These are phyloP conservation scores for Solanum pimpinellifolium DNA, from an alignment of 257 asterid species.

Conservation along the genomic window DNA sequence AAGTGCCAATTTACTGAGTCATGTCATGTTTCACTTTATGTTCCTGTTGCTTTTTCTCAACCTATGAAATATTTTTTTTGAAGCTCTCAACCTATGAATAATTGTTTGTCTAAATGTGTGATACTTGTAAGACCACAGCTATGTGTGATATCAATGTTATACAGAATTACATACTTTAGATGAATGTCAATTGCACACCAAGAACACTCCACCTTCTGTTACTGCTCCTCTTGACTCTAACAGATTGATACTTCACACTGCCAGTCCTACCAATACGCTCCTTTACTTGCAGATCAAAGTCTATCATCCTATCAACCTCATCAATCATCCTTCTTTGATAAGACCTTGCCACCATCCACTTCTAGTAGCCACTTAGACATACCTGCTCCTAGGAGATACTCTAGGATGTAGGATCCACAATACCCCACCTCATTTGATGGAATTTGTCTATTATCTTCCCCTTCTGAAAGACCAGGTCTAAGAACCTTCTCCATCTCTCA, in stretches of 20 bases:
- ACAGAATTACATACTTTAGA: neutral
- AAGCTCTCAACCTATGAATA: no score
- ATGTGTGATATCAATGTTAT: neutral
- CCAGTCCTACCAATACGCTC: neutral
- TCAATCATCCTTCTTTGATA: neutral
- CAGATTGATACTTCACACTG: neutral
- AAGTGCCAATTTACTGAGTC: neutral
- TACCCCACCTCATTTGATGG: neutral
- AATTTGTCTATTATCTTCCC: neutral
- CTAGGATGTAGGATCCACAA: neutral
- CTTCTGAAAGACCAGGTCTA: neutral
- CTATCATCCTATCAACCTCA: neutral
- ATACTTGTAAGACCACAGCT: neutral
- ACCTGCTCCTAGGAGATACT: neutral
- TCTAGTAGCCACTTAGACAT: neutral
- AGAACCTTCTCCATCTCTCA: neutral
- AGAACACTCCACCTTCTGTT: neutral
- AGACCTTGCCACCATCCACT: neutral
- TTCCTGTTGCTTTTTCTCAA: neutral
- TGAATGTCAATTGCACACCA: neutral
- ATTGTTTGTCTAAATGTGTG: neutral
- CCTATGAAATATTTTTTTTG: neutral
- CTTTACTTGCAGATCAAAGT: neutral
- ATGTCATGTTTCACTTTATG: neutral
- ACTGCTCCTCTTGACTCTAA: neutral